Conservation (phyloP, 2,329 filamentous ascomycete species). For the Daldinia sp. region DNA sequence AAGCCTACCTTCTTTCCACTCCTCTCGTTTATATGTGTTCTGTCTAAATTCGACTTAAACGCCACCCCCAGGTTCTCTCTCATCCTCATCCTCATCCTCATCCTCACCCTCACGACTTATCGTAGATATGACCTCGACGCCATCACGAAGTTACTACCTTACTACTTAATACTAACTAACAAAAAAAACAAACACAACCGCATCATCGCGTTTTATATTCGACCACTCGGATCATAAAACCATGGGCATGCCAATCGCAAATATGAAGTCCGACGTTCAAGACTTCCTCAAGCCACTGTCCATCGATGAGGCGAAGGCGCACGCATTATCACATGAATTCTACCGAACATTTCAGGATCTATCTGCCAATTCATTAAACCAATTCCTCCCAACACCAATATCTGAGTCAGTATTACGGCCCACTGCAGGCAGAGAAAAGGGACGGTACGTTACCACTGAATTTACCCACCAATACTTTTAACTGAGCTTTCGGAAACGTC, state of each 20-base stretch:
- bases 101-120: conserved; percentile 18
- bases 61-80: not conserved
- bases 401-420: conserved; percentile 69
- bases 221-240: not conserved
- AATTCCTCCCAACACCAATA: conserved; percentile 72
- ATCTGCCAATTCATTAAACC: conserved; percentile 64
- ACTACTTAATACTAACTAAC: not conserved
- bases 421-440: conserved; percentile 56
- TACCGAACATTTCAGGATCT: conserved; percentile 61
- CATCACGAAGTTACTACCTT: conserved; percentile 14
- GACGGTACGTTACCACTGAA: conserved; percentile 59
- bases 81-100: conserved; percentile 3
- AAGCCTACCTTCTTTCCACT: not conserved
- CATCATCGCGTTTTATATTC: not conserved
- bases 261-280: conserved; percentile 48
- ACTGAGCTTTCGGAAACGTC: not conserved
- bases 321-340: conserved; percentile 62
- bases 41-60: not conserved
- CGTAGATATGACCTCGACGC: conserved; percentile 31
- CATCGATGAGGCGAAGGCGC: conserved; percentile 61
- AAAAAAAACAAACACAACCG: not conserved
- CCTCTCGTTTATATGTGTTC: not conserved
- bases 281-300: conserved; percentile 65
- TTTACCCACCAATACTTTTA: conserved; percentile 1
- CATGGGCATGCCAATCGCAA: conserved; percentile 12